These are phyloP conservation scores for Corymbia maculata DNA, from an alignment of 345 rosid species.

Conservation along the genomic window DNA sequence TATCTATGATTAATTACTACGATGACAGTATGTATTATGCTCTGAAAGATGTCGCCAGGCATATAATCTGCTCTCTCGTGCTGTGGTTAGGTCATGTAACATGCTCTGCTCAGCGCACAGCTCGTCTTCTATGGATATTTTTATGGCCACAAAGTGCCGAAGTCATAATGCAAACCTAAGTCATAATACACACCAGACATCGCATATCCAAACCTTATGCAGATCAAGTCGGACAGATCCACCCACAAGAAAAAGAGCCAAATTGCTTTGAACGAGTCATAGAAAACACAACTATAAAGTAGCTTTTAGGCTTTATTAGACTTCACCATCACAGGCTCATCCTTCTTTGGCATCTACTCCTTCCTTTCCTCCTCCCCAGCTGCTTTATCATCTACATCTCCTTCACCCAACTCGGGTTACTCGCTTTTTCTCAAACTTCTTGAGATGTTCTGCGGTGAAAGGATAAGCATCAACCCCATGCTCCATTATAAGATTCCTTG, in stretches of 20 bases:
- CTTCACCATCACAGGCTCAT: slow-evolving; percentile 22
- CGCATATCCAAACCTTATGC: background rate
- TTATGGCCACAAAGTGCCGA: background rate
- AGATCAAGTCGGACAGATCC: background rate
- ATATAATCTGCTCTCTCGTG: background rate
- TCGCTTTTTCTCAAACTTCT: slow-evolving; percentile 15
- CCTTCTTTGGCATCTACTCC: slow-evolving; percentile 2
- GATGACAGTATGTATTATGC: background rate
- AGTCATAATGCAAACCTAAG: background rate
- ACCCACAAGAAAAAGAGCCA: background rate
- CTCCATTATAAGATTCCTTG: slow-evolving; percentile 4
- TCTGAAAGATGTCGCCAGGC: background rate
- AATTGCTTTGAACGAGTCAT: background rate
- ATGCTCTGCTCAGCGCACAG: fast-evolving
- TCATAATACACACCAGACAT: background rate
- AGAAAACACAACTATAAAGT: slow-evolving; percentile 6
- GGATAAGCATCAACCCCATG: slow-evolving; percentile 33
- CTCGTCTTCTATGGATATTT: background rate
- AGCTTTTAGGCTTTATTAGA: background rate
- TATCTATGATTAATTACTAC: background rate
- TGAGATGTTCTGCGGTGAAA: slow-evolving; percentile 13
- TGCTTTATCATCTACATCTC: slow-evolving; percentile 42
- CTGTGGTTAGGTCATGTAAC: fast-evolving
- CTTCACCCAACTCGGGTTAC: slow-evolving; percentile 44
- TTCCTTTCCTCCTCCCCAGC: background rate